phyloP scores from a whole-genome alignment of 805 yeast species.

The Candida sakaeoensis region DNA sequence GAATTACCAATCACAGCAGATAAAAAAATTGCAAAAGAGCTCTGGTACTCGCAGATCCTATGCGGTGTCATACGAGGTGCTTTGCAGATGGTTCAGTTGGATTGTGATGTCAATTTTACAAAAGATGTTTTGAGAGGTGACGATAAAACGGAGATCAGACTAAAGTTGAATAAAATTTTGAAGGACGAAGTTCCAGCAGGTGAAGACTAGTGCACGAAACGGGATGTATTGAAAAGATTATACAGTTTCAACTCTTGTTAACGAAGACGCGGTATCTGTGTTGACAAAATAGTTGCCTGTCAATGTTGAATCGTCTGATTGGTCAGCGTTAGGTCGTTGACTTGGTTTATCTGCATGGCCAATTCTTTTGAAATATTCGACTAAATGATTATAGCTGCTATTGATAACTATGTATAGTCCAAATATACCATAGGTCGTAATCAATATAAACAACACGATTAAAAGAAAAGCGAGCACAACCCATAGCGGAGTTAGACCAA shows the following conservation, averaged over 20 bases:
- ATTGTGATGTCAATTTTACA: conserved; percentile 77
- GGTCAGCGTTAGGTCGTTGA: not conserved
- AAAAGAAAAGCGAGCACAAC: not conserved
- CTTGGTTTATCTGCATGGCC: not conserved
- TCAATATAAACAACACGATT: not conserved
- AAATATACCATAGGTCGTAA: conserved; percentile 2
- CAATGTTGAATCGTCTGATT: conserved; percentile 1
- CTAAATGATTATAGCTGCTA: not conserved
- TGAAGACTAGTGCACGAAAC: too few species aligned
- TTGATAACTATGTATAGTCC: not conserved
- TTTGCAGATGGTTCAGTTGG: conserved; percentile 92
- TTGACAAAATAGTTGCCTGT: not conserved
- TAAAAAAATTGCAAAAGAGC: conserved; percentile 58
- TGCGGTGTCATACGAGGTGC: conserved; percentile 92
- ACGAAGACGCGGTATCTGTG: conserved; percentile 2
- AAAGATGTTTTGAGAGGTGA: conserved; percentile 83
- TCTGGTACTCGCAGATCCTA: conserved; percentile 90
- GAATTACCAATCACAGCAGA: conserved; percentile 75
- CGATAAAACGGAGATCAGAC: conserved; percentile 70
- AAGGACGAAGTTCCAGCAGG: conserved; percentile 98
- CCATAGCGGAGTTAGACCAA: conserved; percentile 6
- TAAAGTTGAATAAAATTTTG: conserved; percentile 65
- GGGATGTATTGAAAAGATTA: too few species aligned
- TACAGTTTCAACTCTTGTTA: conserved; percentile 4
- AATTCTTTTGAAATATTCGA: not conserved